Base-by-base conservation (phyloP, 164 flowering plant genomes). In the Houttuynia cordata region DNA sequence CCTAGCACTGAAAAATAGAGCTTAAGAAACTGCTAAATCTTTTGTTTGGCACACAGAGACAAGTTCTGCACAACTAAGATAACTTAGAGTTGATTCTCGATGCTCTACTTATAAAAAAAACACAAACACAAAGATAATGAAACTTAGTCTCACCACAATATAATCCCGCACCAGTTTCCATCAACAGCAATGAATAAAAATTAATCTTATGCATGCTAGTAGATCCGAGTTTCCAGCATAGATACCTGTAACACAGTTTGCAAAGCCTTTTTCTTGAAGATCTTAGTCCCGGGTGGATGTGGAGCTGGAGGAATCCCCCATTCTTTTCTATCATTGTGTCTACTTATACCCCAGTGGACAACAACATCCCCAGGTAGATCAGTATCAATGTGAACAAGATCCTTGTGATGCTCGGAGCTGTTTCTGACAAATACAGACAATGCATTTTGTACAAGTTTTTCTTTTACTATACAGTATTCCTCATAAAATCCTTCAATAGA, bases 261-360 rank as follows among this genome's bases (percentile, higher is more conserved):
- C 80, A 93, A 67, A 24, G 99, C 97, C 69, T 80, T 93, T 53
- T 81, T 81, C 79, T 83, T 85, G 72, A 86, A 90, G 34, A 54
- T 52, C 60, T 62, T 63, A 53, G 99, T 90, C 42, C 77, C 71
- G 24, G 83, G 81, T 57, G 97, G 95, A 78, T 80, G 71, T 41
- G 95, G 86, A 25, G 60, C 75, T 51, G 72, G 66, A 53, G 95
- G 97, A 72, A 93, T 67, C 76, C 90, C 95, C 99, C 99, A 93
- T 17, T 24, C 23, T 22, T 42, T 76, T 73, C 58, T 81, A 59
- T 66, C 58, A 68, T 73, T 69, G 67, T 78, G 81, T 75, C 79
- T 80, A 76, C 86, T 86, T 57, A 85, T 82, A 65, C 97, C 97
- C 99, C 99, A 93, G 71, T 93, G 99, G 71, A 90, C 73, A 66